These are phyloP conservation scores for Capillidium heterosporum DNA, from an alignment of 371 early-diverging fungal genomes.

Conservation along the genomic window DNA sequence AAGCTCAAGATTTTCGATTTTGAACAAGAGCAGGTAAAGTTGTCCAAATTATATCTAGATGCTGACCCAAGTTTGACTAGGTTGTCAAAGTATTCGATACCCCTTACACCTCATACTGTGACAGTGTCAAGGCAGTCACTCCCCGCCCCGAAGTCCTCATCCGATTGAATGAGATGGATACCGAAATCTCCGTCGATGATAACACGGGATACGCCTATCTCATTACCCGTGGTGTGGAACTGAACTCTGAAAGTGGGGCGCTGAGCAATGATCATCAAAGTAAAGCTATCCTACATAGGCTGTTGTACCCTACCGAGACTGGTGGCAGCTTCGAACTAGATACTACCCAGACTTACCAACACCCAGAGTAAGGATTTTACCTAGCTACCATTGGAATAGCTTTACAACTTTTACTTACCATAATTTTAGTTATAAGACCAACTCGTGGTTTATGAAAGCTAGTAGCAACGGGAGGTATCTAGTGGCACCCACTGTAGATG, in stretches of 20 bases:
- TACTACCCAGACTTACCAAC: constrained; percentile 43
- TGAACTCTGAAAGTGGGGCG: constrained; percentile 59
- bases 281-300: constrained; percentile 56
- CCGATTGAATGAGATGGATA: constrained; percentile 6
- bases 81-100: constrained; percentile 60
- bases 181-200: constrained; percentile 7
- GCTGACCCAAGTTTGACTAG: constrained; percentile 8
- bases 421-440: constrained; percentile 46
- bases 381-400: background rate
- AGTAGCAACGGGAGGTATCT: constrained; percentile 70
- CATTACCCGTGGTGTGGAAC: constrained; percentile 72
- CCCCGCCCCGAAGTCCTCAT: constrained; percentile 6
- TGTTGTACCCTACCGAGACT: constrained; percentile 48
- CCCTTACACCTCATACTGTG: constrained; percentile 76
- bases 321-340: constrained; percentile 48
- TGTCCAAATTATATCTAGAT: background rate
- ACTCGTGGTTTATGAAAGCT: constrained; percentile 80
- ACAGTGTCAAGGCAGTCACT: constrained; percentile 64
- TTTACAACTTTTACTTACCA: background rate
- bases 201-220: constrained; percentile 40
- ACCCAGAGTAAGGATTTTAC: constrained; percentile 41
- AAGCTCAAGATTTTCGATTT: constrained; percentile 74
- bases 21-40: constrained; percentile 42
- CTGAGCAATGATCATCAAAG: constrained; percentile 54
- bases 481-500: constrained; percentile 71